A percentile compares a stretch with the other conserved stretches of the same genome.
phyloP scores from a whole-genome alignment of 768 basidiomycete genomes.

The Xerocomellus amylosporus region DNA sequence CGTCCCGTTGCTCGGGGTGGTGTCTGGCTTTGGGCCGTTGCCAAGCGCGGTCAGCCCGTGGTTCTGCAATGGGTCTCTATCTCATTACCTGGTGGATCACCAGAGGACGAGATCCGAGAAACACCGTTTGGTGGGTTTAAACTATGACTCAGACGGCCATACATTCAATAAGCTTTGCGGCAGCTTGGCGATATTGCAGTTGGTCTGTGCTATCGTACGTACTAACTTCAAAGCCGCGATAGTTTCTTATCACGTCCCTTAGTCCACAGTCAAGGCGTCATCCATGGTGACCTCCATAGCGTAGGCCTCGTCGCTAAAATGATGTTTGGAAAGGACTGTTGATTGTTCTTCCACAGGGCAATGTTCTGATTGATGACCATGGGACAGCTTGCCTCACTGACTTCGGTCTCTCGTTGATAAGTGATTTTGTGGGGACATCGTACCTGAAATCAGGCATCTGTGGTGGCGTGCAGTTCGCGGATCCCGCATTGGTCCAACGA shows the following conservation, averaged over 20 bases:
- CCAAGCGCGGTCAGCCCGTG: slow-evolving; percentile 36
- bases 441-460: slow-evolving; percentile 33
- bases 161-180: neutral
- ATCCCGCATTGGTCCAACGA: slow-evolving; percentile 30
- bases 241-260: neutral
- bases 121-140: slow-evolving; percentile 14
- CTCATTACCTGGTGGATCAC: slow-evolving; percentile 16
- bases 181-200: slow-evolving; percentile 22
- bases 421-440: slow-evolving; percentile 27
- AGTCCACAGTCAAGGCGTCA: slow-evolving; percentile 25
- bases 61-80: slow-evolving; percentile 27
- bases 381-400: slow-evolving; percentile 46
- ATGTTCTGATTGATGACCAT: slow-evolving; percentile 42
- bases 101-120: neutral
- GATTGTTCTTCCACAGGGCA: slow-evolving; percentile 22
- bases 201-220: slow-evolving; percentile 26
- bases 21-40: slow-evolving; percentile 29
- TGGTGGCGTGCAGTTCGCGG: slow-evolving; percentile 48
- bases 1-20: slow-evolving; percentile 30
- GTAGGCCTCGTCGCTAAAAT: slow-evolving; percentile 15
- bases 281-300: slow-evolving; percentile 39
- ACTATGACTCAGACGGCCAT: neutral
- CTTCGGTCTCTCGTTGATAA: slow-evolving; percentile 40
- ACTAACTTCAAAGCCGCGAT: neutral
- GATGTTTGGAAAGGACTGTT: neutral